Evolutionary conservation across 805 yeast species (phyloP).

Genomic region (Yarrowia deformans): DNA sequence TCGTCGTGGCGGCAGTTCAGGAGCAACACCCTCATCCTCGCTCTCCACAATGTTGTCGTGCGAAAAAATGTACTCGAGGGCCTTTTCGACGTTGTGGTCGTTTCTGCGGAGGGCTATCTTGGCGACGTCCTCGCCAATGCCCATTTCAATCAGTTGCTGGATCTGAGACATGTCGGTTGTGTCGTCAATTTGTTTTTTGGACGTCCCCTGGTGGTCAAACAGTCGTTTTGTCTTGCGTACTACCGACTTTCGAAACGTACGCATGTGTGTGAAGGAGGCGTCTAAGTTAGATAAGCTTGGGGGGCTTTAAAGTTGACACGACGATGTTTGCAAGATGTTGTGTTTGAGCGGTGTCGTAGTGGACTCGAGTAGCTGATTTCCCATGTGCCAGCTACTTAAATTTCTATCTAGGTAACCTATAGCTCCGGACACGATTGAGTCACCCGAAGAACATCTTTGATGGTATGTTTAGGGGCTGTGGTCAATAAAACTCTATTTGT

Average conservation of each 20-base stretch:
- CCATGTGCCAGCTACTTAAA: no score
- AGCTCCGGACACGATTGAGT: no score
- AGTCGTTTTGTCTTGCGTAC: conserved; percentile 21
- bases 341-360: no score
- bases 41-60: conserved; percentile 22
- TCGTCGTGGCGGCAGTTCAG: conserved; percentile 19
- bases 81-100: conserved; percentile 32
- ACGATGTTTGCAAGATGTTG: no score
- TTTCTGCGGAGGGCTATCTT: conserved; percentile 11
- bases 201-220: conserved; percentile 18
- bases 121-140: conserved; percentile 17
- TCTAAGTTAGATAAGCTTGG: conserved; percentile 24
- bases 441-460: no score
- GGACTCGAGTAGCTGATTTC: no score
- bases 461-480: no score
- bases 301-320: neutral
- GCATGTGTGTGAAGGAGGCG: conserved; percentile 24
- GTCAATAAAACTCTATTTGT: no score
- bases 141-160: conserved; percentile 35
- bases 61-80: conserved; percentile 36
- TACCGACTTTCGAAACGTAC: conserved; percentile 22
- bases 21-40: conserved; percentile 9
- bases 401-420: no score
- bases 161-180: conserved; percentile 15
- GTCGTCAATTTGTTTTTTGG: neutral